A percentile compares a stretch with the other conserved stretches of the same genome.
Evolutionary conservation across 768 basidiomycete genomes (phyloP).

Genomic region (Leucogyrophana mollusca): DNA sequence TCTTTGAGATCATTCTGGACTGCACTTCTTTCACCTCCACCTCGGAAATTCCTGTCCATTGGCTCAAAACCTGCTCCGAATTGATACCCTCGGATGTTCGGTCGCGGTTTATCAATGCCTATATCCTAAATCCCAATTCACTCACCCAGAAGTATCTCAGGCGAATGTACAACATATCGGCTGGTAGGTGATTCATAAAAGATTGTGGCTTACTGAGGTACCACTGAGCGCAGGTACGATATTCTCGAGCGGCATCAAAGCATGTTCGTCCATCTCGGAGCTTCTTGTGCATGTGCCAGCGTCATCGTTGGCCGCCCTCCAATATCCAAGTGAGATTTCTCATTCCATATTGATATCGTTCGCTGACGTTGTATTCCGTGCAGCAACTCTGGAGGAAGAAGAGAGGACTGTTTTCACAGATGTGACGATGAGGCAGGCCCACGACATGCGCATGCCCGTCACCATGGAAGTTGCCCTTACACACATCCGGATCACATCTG

Average conservation of each 20-base stretch:
- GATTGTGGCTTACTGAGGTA: constrained; percentile 3
- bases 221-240: constrained; percentile 40
- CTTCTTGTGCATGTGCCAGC: constrained; percentile 56
- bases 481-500: constrained; percentile 79
- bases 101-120: constrained; percentile 53
- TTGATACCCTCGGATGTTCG: constrained; percentile 71
- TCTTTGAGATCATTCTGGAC: constrained; percentile 76
- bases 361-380: constrained; percentile 4
- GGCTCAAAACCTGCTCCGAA: constrained; percentile 77
- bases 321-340: constrained; percentile 50
- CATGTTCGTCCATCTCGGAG: constrained; percentile 63
- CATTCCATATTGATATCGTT: neutral
- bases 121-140: constrained; percentile 74
- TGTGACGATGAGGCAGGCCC: constrained; percentile 64
- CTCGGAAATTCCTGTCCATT: constrained; percentile 79
- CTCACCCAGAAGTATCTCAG: constrained; percentile 73
- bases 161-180: constrained; percentile 69
- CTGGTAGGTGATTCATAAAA: constrained; percentile 31
- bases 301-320: constrained; percentile 43
- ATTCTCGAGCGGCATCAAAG: constrained; percentile 50
- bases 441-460: constrained; percentile 72
- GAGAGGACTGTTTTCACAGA: constrained; percentile 49
- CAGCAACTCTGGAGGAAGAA: constrained; percentile 68
- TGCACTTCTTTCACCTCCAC: constrained; percentile 74
- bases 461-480: constrained; percentile 61